These are phyloP conservation scores for Thermoascus crustaceus DNA, from an alignment of 2,329 filamentous ascomycete genomes.

Conservation along the genomic window DNA sequence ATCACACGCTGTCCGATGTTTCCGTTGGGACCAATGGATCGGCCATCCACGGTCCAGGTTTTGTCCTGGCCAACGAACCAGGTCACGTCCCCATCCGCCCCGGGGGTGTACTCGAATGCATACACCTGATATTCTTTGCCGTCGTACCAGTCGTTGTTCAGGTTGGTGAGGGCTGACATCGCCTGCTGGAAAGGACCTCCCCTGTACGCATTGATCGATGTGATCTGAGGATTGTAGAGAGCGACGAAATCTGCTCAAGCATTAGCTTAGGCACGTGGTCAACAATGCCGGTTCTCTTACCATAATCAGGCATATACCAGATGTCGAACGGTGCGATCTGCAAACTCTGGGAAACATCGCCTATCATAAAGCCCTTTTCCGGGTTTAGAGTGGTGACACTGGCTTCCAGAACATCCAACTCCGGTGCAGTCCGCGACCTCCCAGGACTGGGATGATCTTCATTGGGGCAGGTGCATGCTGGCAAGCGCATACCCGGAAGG, in stretches of 20 bases:
- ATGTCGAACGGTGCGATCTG: constrained; percentile 64
- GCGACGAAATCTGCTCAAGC: constrained; percentile 48
- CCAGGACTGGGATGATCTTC: constrained; percentile 60
- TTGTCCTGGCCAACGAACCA: constrained; percentile 60
- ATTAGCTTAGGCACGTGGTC: not conserved
- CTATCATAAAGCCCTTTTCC: constrained; percentile 43
- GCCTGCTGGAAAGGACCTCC: constrained; percentile 58
- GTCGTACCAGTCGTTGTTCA: constrained; percentile 61
- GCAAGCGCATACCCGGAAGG: constrained; percentile 62
- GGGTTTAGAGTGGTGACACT: constrained; percentile 48
- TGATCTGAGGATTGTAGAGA: constrained; percentile 53
- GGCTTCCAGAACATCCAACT: constrained; percentile 67
- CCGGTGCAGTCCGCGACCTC: constrained; percentile 57
- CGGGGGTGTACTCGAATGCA: constrained; percentile 56
- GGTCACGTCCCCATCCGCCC: constrained; percentile 52
- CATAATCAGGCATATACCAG: constrained; percentile 58
- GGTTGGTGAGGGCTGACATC: constrained; percentile 51
- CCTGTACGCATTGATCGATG: constrained; percentile 52
- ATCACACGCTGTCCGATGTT: constrained; percentile 60
- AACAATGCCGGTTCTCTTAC: constrained; percentile 21
- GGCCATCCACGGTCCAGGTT: constrained; percentile 55
- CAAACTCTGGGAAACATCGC: constrained; percentile 57
- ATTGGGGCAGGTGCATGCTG: constrained; percentile 57
- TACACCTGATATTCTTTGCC: constrained; percentile 56
- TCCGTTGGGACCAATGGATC: constrained; percentile 58